Evolutionary conservation across 805 yeast species (phyloP).

Genomic region (Ogataea degrootiae): DNA sequence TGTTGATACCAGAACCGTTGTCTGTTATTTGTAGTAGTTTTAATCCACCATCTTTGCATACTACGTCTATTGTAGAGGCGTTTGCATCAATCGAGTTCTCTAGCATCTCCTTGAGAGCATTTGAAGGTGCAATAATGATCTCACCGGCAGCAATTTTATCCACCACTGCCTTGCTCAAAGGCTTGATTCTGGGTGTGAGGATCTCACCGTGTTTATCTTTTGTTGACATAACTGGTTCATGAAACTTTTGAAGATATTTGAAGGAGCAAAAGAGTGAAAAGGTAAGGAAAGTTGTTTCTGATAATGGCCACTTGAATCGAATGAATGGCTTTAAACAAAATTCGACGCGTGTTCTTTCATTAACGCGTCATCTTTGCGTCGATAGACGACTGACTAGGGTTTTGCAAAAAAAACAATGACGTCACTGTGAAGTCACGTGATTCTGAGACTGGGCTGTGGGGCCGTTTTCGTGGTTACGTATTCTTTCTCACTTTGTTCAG

Average conservation of each 20-base stretch:
- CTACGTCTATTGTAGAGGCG: conserved; percentile 66
- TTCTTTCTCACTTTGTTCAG: too few species aligned
- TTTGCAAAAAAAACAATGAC: too few species aligned
- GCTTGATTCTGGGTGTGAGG: conserved; percentile 17
- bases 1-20: conserved; percentile 78
- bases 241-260: neutral
- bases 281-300: too few species aligned
- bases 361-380: too few species aligned
- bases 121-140: conserved; percentile 87
- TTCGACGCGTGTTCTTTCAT: too few species aligned
- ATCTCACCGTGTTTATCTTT: neutral
- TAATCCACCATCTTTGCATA: conserved; percentile 89
- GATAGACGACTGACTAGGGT: too few species aligned
- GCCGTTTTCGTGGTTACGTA: too few species aligned
- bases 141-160: conserved; percentile 97
- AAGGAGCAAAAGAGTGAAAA: neutral
- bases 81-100: conserved; percentile 92
- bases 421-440: too few species aligned
- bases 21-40: conserved; percentile 84
- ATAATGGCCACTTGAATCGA: too few species aligned
- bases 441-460: too few species aligned
- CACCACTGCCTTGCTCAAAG: conserved; percentile 66
- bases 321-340: too few species aligned
- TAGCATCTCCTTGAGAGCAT: conserved; percentile 87
- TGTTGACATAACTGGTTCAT: neutral